Evolutionary conservation across 164 flowering plant genomes (phyloP).

Genomic region (Annona squamosa): DNA sequence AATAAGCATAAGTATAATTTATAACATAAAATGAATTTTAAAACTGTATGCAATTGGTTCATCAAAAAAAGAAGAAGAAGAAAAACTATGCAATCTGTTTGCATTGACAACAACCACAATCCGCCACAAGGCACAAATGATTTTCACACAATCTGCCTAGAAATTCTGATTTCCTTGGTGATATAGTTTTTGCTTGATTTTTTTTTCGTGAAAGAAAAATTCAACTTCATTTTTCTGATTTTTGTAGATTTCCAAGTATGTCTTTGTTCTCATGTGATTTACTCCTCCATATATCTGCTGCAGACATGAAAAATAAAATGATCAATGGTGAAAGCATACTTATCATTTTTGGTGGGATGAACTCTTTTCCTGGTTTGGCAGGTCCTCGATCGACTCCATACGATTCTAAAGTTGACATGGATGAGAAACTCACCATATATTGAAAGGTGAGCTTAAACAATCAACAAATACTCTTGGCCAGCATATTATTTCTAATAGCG

Average conservation of each 20-base stretch:
- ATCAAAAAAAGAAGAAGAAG: no score
- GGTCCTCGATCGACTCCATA: conserved; percentile 57
- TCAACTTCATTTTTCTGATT: not conserved
- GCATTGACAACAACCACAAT: no score
- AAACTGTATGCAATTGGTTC: no score
- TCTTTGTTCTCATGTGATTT: not conserved
- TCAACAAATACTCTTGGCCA: not conserved
- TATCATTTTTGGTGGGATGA: not conserved
- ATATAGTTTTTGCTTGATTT: not conserved
- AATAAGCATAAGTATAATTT: no score
- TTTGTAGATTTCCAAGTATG: not conserved
- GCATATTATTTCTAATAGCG: not conserved
- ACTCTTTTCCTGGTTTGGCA: conserved; percentile 16
- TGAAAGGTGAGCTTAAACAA: conserved; percentile 37
- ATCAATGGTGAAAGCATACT: not conserved
- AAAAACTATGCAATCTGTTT: no score
- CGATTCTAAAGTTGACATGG: conserved; percentile 69
- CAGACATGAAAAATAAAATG: not conserved
- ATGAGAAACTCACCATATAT: conserved; percentile 65
- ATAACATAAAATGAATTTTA: no score
- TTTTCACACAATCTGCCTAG: no score
- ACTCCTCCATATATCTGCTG: not conserved
- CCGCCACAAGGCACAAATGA: no score
- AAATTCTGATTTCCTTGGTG: no score
- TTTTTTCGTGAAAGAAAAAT: no score